These are phyloP conservation scores for Clonostachys sp. DNA, from an alignment of 2,329 filamentous ascomycete species.

Conservation along the genomic window DNA sequence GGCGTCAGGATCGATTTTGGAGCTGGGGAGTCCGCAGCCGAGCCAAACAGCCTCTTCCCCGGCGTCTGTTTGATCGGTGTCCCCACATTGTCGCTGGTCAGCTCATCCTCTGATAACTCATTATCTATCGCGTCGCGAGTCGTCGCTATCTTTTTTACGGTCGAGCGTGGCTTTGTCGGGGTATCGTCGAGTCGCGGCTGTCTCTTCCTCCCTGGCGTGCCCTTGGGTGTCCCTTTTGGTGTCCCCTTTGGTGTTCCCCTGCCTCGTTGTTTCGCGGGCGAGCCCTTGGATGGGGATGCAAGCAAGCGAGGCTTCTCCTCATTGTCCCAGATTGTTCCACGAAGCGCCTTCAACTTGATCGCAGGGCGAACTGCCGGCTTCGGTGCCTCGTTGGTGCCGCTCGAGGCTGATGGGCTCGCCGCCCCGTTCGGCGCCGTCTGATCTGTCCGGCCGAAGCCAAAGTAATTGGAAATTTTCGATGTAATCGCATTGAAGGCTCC, in stretches of 20 bases:
- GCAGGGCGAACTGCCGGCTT: slow-evolving; percentile 18
- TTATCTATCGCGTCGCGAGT: not conserved
- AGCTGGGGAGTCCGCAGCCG: slow-evolving; percentile 10
- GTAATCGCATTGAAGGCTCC: slow-evolving; percentile 21
- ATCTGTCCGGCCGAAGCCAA: slow-evolving; percentile 10
- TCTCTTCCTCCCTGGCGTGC: not conserved
- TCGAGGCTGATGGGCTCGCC: slow-evolving; percentile 1
- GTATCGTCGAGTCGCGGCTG: not conserved
- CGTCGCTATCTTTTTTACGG: slow-evolving; percentile 1
- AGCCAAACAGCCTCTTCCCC: slow-evolving; percentile 7
- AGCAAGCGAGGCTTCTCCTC: slow-evolving; percentile 7
- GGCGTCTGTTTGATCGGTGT: slow-evolving; percentile 3
- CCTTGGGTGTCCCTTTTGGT: not conserved
- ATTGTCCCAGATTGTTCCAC: slow-evolving; percentile 30
- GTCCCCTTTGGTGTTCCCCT: not conserved
- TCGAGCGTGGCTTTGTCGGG: slow-evolving; percentile 3
- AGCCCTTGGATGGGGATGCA: slow-evolving; percentile 6
- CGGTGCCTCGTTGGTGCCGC: slow-evolving; percentile 4
- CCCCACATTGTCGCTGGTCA: not conserved
- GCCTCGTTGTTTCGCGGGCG: slow-evolving; percentile 5
- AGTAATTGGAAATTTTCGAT: slow-evolving; percentile 19
- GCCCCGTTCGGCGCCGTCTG: not conserved
- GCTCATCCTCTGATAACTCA: not conserved
- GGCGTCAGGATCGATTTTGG: slow-evolving; percentile 55
- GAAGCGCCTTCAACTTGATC: slow-evolving; percentile 27